phyloP scores from a whole-genome alignment of 2,329 filamentous ascomycete species.

The Monosporascus sp. region DNA sequence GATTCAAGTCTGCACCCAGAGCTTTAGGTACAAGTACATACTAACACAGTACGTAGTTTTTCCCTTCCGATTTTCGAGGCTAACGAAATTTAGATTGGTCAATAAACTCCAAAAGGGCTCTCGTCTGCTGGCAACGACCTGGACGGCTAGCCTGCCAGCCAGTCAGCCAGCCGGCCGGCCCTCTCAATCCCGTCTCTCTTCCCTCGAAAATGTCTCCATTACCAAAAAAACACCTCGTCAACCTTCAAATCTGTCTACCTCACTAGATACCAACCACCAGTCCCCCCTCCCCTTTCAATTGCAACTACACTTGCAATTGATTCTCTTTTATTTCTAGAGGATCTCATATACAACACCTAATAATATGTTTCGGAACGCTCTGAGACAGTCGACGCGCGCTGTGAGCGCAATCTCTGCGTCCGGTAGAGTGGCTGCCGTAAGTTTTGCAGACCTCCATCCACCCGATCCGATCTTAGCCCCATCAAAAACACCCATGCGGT shows the following conservation, averaged over 20 bases:
- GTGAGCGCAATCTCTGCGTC: slow-evolving; percentile 90
- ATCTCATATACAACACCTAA: slow-evolving; percentile 43
- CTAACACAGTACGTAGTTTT: background rate
- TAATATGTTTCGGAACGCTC: slow-evolving; percentile 95
- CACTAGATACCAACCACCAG: slow-evolving; percentile 20
- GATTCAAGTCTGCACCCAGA: too few relatives aligned
- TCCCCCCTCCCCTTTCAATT: slow-evolving; percentile 53
- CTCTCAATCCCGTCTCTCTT: background rate
- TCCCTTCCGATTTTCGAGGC: background rate
- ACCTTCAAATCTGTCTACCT: background rate
- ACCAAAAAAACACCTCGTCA: background rate
- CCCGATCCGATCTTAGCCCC: slow-evolving; percentile 37
- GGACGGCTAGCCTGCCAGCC: background rate
- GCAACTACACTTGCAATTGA: slow-evolving; percentile 65
- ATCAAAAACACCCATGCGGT: slow-evolving; percentile 38
- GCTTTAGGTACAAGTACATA: too few relatives aligned
- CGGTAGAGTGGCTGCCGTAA: slow-evolving; percentile 90
- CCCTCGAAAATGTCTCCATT: background rate
- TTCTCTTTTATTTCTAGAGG: slow-evolving; percentile 44
- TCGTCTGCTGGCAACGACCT: background rate
- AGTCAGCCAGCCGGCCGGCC: background rate
- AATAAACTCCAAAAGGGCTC: background rate
- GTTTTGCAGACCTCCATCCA: slow-evolving; percentile 45
- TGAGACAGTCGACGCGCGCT: slow-evolving; percentile 93
- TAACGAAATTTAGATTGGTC: background rate